A percentile compares a stretch with the other conserved stretches of the same genome.
Conservation (phyloP, 2,329 filamentous ascomycete species). For the Botrytis porri region DNA sequence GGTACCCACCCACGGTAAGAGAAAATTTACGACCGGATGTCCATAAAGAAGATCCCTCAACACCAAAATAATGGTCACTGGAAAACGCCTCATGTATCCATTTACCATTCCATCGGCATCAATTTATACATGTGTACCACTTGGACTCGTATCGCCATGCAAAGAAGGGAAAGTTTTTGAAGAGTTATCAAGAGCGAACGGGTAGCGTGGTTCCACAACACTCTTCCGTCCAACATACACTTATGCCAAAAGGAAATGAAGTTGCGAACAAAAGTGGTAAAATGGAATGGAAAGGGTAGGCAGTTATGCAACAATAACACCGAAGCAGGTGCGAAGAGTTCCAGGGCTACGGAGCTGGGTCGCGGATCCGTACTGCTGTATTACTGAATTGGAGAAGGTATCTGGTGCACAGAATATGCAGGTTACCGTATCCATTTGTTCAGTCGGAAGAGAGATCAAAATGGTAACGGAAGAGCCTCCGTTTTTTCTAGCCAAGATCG, state of each 20-base stretch:
- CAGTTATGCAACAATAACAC: conserved; percentile 11
- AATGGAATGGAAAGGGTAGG: neutral
- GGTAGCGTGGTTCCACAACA: neutral
- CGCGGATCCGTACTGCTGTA: conserved; percentile 10
- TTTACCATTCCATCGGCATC: conserved; percentile 17
- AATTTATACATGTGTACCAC: neutral
- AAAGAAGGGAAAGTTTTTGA: neutral
- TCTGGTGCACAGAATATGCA: conserved; percentile 13
- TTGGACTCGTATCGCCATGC: conserved; percentile 15
- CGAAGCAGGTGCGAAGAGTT: conserved; percentile 8
- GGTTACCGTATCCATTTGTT: neutral
- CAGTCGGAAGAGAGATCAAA: neutral
- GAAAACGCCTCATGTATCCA: conserved; percentile 2
- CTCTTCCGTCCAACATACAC: conserved; percentile 1
- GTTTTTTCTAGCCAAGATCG: neutral
- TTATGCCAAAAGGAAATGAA: neutral
- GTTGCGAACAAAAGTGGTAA: conserved; percentile 3
- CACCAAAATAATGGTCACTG: neutral
- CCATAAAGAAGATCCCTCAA: neutral
- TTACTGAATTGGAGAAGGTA: conserved; percentile 1
- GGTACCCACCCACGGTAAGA: neutral
- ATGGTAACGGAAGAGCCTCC: neutral
- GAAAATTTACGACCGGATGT: neutral
- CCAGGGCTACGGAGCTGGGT: conserved; percentile 17
- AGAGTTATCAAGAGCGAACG: neutral